Conservation (phyloP, 2,329 filamentous ascomycete species). For the Fusarium xyrophilum region DNA sequence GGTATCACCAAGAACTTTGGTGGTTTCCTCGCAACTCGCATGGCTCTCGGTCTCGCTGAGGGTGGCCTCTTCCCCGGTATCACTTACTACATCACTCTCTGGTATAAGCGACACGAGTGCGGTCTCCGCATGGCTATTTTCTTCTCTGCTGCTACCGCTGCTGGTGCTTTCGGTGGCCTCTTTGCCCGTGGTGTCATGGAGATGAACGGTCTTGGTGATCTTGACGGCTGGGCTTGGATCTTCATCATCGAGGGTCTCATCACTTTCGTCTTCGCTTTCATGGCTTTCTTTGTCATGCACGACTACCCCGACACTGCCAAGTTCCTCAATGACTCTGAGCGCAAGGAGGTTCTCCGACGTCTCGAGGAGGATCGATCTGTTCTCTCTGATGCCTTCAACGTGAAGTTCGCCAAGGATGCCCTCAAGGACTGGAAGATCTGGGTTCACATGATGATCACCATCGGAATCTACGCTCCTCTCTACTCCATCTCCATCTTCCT, state of each 20-base stretch:
- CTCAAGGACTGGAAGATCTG: conserved; percentile 65
- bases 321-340: conserved; percentile 56
- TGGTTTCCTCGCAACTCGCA: conserved; percentile 57
- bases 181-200: conserved; percentile 66
- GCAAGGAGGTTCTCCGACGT: conserved; percentile 51
- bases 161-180: conserved; percentile 68
- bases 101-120: conserved; percentile 67
- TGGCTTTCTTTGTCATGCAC: conserved; percentile 60
- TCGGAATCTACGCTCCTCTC: conserved; percentile 57
- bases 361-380: conserved; percentile 53
- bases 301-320: conserved; percentile 64
- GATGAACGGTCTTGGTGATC: conserved; percentile 59
- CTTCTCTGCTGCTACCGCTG: conserved; percentile 62
- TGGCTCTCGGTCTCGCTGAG: conserved; percentile 58
- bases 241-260: conserved; percentile 72
- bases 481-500: conserved; percentile 51
- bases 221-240: conserved; percentile 78
- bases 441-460: conserved; percentile 67
- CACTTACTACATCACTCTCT: conserved; percentile 66
- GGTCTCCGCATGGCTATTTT: conserved; percentile 68
- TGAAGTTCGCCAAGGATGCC: conserved; percentile 62
- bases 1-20: conserved; percentile 59
- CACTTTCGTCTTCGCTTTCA: conserved; percentile 54
- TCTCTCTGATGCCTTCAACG: conserved; percentile 63
- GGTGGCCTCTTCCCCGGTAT: conserved; percentile 69